Evolutionary conservation across 148 eudicot genomes (phyloP).

Genomic region (Beta vulgaris): DNA sequence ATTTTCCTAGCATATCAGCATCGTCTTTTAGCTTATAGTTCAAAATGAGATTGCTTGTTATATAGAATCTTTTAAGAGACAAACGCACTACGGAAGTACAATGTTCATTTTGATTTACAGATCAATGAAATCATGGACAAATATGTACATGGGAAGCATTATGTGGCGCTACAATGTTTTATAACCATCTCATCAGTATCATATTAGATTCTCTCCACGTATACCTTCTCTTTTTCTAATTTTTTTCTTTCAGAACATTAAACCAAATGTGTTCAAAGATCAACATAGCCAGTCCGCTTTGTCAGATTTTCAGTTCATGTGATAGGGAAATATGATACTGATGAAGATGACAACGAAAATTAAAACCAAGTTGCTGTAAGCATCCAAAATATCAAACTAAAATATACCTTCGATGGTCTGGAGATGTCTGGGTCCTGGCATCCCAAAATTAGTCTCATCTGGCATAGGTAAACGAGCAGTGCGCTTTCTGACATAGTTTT

Average conservation of each 20-base stretch:
- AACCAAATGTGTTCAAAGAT: background rate
- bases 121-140: background rate
- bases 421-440: conserved; percentile 1
- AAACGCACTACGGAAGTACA: background rate
- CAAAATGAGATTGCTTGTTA: background rate
- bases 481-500: conserved; percentile 83
- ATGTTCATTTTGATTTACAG: background rate
- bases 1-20: background rate
- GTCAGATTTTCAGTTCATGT: background rate
- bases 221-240: background rate
- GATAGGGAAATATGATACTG: background rate
- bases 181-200: background rate
- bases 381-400: background rate
- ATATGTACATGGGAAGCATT: background rate
- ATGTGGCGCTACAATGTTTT: background rate
- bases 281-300: background rate
- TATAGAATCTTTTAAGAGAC: background rate
- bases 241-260: background rate
- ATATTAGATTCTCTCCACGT: background rate
- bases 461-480: conserved; percentile 34
- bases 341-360: background rate
- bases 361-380: background rate
- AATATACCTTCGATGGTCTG: conserved; percentile 23
- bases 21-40: background rate
- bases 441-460: conserved; percentile 3